These are phyloP conservation scores for Thielaviopsis populi DNA, from an alignment of 2,329 filamentous ascomycete species.

Conservation along the genomic window DNA sequence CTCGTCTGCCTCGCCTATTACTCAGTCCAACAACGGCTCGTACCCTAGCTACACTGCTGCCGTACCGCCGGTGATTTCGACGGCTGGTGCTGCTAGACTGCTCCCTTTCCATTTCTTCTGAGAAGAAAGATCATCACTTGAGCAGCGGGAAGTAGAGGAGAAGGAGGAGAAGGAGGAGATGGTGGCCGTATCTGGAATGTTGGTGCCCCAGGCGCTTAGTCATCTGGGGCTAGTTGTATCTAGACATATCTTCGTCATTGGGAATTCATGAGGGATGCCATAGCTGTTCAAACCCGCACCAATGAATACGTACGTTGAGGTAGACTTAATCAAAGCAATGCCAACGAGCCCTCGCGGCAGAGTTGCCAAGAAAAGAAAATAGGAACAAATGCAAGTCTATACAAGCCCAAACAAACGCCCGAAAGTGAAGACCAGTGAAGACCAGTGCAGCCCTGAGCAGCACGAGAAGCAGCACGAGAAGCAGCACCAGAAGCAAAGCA, in stretches of 20 bases:
- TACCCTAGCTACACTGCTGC: conserved; percentile 1
- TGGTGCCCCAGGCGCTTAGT: too few relatives aligned
- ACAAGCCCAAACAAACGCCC: not conserved
- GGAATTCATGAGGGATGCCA: not conserved
- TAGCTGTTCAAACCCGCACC: not conserved
- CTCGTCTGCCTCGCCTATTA: not conserved
- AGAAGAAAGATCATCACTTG: not conserved
- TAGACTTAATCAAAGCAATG: not conserved
- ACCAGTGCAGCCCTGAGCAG: too few relatives aligned
- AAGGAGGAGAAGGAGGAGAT: too few relatives aligned
- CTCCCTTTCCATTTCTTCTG: conserved; percentile 6
- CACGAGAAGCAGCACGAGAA: not conserved
- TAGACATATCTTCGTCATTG: too few relatives aligned
- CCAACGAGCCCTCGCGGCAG: not conserved
- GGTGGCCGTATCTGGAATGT: too few relatives aligned
- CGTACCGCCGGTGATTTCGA: conserved; percentile 5
- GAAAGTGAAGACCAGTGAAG: too few relatives aligned
- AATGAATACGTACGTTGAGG: not conserved
- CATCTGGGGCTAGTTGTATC: too few relatives aligned
- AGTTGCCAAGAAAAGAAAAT: not conserved
- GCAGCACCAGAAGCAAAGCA: not conserved
- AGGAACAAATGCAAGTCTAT: not conserved
- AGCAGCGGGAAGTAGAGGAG: not conserved
- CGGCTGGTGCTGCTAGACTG: conserved; percentile 12
- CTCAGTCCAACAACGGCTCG: conserved; percentile 5